Evolutionary conservation across 805 yeast species (phyloP), one percentile per base, ranked within the genome.

Genomic region (Ogataea paradorogensis): DNA sequence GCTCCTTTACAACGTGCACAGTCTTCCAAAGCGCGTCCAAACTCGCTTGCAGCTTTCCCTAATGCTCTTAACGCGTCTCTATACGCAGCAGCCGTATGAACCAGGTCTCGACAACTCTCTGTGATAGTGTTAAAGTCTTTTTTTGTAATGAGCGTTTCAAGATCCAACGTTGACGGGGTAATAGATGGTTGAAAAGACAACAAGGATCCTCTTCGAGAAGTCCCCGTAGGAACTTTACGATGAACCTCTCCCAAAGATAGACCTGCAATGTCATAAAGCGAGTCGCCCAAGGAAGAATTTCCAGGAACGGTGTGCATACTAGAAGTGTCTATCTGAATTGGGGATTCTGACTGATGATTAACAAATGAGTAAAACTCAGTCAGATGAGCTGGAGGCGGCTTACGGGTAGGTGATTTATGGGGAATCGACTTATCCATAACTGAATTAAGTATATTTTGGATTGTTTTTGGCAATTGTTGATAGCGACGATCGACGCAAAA

Each of bases 11-110:
- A 70, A 36, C 74, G 66, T 0, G 88, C 80, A 43, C 78, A 69
- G 30, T 69, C 71, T 52, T 85, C 93, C 38, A 88, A 64, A 1
- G 90, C 79, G 3, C 67, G 62, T 1, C 93, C 95, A 53, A 88
- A 76, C 35, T 77, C 80, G 16, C 81, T 80, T 7, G 93, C 82
- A 0, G 87, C 82, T 11, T 61, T 61, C 2, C 88, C 65, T 47
- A 78, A 66, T 32, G 56, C 51, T 28, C 61, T 38, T 50, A 83
- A 56, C 22, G 84, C 70, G 23, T 62, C 51, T 33, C 74, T 52
- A 59, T 80, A 72, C 38, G 63, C 53, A 16, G 58, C 61, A 9
- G 82, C 75, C 34, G 78, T 72, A 3, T 50, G 53, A 13, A 77
- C 48, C 26, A 81, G 63, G 7, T 68, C 67, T n/a, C 64, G 58